Base-by-base conservation (phyloP, 352 stramenopile species). In the Pythium oligandrum region DNA sequence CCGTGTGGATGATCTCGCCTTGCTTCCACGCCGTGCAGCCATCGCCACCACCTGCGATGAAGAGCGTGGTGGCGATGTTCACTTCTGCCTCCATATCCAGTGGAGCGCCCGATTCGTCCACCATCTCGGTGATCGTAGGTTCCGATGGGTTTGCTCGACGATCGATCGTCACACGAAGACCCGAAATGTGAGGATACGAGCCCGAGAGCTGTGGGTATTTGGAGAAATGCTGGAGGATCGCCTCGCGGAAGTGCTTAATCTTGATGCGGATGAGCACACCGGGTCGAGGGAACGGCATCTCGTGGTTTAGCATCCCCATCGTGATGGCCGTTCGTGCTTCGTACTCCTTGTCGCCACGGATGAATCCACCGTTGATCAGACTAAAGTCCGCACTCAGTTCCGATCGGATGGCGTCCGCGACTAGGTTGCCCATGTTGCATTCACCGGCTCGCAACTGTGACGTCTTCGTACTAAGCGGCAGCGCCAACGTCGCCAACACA, bases 281-380 rank as follows among this genome's bases (percentile, higher is more conserved):
- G 4, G 68, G 72, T 7, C 73, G 66, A 3, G 80, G 81, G 61
- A 96, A 96, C n/a, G 87, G 87, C 74, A 95, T 87, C 51, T 96
- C 87, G 50, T 86, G 78, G 44, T 92, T 71, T 11, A 95, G 55
- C 2, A 89, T 85, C 0, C 79, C 78, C 4, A 90, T 63, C 4
- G 79, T 91, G 26, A 96, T 56, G 37, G 48, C 75, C 4, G 79
- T 88, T 38, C 76, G 76, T 2, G 85, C 70, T n/a, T 68, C 57
- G 59, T 95, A 94, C 12, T 78, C 66, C 50, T 76, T 81, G 48
- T 96, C 80, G 36, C 85, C 87, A 34, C 83, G 78, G 53, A 95
- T 93, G 55, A 95, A 96, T 3, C 87, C 87, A 44, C 87, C 87
- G 48, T 96, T 96, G 59, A 96, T 93, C 39, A 95, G 70, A 6